A percentile compares a stretch with the other conserved stretches of the same genome.
Conservation (phyloP, 2,329 filamentous ascomycete species). For the Sporothrix luriei region DNA sequence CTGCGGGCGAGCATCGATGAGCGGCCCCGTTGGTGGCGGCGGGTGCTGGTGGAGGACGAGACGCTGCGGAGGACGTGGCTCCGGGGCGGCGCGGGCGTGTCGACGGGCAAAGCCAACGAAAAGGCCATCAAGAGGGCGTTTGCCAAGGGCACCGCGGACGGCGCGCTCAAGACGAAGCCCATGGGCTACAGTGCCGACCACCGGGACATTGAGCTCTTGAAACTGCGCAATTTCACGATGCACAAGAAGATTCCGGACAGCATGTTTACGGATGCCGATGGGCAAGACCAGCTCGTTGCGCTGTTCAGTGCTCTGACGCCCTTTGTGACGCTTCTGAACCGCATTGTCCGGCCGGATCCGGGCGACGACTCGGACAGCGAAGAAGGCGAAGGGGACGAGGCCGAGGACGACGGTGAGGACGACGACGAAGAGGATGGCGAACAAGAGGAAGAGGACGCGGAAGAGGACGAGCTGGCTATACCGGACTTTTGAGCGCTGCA, state of each 20-base stretch:
- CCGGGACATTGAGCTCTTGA: constrained; percentile 76
- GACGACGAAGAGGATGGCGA: constrained; percentile 10
- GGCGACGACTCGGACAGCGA: constrained; percentile 53
- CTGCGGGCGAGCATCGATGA: constrained; percentile 76
- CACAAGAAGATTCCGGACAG: constrained; percentile 66
- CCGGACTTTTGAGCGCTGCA: neutral
- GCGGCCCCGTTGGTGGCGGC: constrained; percentile 69
- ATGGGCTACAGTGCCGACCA: constrained; percentile 79
- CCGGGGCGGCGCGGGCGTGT: constrained; percentile 53
- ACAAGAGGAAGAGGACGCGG: neutral
- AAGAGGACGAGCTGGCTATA: neutral
- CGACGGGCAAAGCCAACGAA: constrained; percentile 51
- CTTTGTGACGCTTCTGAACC: constrained; percentile 76
- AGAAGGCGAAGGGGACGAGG: constrained; percentile 48
- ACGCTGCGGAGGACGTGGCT: constrained; percentile 68
- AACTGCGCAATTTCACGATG: constrained; percentile 77
- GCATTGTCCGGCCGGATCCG: constrained; percentile 71
- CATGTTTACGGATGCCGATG: constrained; percentile 63
- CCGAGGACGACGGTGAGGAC: constrained; percentile 14
- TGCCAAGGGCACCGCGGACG: constrained; percentile 67
- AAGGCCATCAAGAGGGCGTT: constrained; percentile 59
- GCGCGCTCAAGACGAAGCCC: constrained; percentile 80
- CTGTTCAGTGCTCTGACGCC: constrained; percentile 70
- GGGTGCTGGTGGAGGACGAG: constrained; percentile 63
- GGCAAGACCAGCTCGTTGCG: constrained; percentile 65